These are phyloP conservation scores for Chaetomium cochliodes DNA, from an alignment of 495 filamentous ascomycete genomes.

Conservation along the genomic window DNA sequence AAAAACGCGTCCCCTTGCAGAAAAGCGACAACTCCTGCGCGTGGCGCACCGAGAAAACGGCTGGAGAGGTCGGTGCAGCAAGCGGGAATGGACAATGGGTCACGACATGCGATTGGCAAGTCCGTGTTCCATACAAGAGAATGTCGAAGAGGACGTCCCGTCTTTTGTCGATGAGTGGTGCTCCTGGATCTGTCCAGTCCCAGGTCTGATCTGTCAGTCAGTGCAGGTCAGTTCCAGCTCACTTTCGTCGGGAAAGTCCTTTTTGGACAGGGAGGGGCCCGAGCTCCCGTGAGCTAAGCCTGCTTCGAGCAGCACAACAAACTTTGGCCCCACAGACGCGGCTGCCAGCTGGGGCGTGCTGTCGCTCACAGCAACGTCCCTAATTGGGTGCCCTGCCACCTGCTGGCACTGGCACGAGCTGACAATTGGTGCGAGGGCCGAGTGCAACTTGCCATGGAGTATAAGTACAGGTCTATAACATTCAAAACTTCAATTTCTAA, in stretches of 20 bases:
- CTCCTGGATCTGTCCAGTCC: slow-evolving; percentile 3
- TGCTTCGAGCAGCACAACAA: slow-evolving; percentile 36
- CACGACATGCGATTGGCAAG: background rate
- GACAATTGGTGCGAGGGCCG: background rate
- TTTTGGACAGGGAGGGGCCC: slow-evolving; percentile 31
- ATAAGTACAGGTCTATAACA: too few species aligned
- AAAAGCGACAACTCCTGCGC: background rate
- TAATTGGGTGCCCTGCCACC: slow-evolving; percentile 7
- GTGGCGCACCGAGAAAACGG: background rate
- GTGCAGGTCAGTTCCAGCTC: background rate
- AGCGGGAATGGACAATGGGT: slow-evolving; percentile 1
- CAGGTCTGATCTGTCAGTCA: background rate
- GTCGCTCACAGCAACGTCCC: slow-evolving; percentile 37
- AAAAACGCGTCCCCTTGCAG: slow-evolving; percentile 21
- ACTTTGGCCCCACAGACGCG: slow-evolving; percentile 36
- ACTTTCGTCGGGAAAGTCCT: slow-evolving; percentile 17
- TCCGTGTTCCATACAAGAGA: slow-evolving; percentile 10
- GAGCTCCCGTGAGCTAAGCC: slow-evolving; percentile 34
- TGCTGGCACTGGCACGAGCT: background rate
- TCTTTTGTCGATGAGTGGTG: slow-evolving; percentile 12
- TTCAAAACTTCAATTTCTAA: too few species aligned
- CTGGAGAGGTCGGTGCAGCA: slow-evolving; percentile 3
- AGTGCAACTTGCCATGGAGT: too few species aligned
- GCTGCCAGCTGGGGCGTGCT: slow-evolving; percentile 26
- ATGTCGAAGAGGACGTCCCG: slow-evolving; percentile 23